These are phyloP conservation scores for Coelastrella sp. DNA, from an alignment of 139 green algal species.

Conservation along the genomic window DNA sequence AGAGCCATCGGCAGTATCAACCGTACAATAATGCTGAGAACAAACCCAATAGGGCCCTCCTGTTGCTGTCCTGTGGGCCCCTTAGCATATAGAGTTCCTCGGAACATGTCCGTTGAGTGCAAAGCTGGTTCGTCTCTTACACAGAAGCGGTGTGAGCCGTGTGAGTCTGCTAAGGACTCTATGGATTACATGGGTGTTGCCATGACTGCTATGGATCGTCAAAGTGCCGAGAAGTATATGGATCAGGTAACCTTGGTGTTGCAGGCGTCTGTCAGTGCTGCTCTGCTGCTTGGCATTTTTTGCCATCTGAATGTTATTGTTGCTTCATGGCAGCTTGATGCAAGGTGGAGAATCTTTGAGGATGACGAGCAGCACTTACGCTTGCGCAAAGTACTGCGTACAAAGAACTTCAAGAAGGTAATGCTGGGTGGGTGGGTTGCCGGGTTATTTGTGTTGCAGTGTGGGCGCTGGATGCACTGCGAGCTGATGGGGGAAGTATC, in stretches of 20 bases:
- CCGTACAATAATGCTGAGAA: too few relatives aligned
- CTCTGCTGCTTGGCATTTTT: too few relatives aligned
- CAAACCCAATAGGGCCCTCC: too few relatives aligned
- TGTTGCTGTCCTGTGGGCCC: not conserved
- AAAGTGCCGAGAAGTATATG: slow-evolving; percentile 28
- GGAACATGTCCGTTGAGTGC: not conserved
- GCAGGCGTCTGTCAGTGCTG: too few relatives aligned
- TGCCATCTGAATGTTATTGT: too few relatives aligned
- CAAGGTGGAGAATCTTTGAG: slow-evolving; percentile 53
- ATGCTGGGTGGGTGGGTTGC: too few relatives aligned
- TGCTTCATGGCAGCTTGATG: slow-evolving; percentile 15
- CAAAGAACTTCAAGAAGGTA: slow-evolving; percentile 63
- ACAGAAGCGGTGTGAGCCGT: slow-evolving; percentile 40
- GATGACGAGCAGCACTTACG: slow-evolving; percentile 46
- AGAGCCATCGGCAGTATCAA: too few relatives aligned
- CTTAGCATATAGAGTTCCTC: not conserved
- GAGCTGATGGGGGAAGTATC: too few relatives aligned
- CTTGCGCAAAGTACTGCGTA: slow-evolving; percentile 17
- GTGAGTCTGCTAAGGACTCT: slow-evolving; percentile 1
- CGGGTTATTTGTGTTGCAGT: too few relatives aligned
- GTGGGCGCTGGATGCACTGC: too few relatives aligned
- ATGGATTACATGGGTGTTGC: slow-evolving; percentile 30
- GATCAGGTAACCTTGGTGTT: not conserved
- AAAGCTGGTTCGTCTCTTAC: not conserved
- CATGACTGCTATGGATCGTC: slow-evolving; percentile 22